Evolutionary conservation across 2,329 filamentous ascomycete genomes (phyloP).

Genomic region (Pestalotiopsis sp.): DNA sequence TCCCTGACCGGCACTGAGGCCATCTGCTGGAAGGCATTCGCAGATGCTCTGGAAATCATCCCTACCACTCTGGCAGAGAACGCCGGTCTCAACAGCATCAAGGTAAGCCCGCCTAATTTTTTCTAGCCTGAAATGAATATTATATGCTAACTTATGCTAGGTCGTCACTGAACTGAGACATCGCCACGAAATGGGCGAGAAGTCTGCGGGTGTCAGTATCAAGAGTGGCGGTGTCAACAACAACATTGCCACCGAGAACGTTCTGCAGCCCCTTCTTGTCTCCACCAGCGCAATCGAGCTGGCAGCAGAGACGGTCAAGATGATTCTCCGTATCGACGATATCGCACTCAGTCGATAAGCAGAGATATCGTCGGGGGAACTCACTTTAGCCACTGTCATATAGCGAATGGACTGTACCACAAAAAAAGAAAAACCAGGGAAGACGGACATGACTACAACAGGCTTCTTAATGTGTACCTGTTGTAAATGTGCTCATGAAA

Average conservation of each 20-base stretch:
- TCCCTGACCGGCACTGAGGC: slow-evolving; percentile 87
- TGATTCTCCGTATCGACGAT: slow-evolving; percentile 73
- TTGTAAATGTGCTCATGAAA: background rate
- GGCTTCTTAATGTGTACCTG: background rate
- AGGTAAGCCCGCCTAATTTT: slow-evolving; percentile 46
- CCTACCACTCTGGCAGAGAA: slow-evolving; percentile 97
- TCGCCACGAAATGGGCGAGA: slow-evolving; percentile 91
- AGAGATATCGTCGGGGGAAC: background rate
- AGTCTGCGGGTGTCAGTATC: slow-evolving; percentile 96
- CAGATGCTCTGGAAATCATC: slow-evolving; percentile 95
- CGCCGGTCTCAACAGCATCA: slow-evolving; percentile 96
- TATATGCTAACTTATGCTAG: background rate
- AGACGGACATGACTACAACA: background rate
- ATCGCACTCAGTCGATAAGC: slow-evolving; percentile 64
- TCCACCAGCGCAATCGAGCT: slow-evolving; percentile 97
- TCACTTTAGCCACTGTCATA: background rate
- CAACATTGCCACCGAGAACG: slow-evolving; percentile 96
- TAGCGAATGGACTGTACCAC: background rate
- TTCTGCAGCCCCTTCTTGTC: slow-evolving; percentile 91
- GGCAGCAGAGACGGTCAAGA: slow-evolving; percentile 97
- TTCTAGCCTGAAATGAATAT: background rate
- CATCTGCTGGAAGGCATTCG: slow-evolving; percentile 99
- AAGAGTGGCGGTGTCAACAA: slow-evolving; percentile 96
- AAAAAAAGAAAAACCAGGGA: background rate
- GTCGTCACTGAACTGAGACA: slow-evolving; percentile 92